These are phyloP conservation scores for Vigna angularis DNA, from an alignment of 306 rosid genomes.

Conservation along the genomic window DNA sequence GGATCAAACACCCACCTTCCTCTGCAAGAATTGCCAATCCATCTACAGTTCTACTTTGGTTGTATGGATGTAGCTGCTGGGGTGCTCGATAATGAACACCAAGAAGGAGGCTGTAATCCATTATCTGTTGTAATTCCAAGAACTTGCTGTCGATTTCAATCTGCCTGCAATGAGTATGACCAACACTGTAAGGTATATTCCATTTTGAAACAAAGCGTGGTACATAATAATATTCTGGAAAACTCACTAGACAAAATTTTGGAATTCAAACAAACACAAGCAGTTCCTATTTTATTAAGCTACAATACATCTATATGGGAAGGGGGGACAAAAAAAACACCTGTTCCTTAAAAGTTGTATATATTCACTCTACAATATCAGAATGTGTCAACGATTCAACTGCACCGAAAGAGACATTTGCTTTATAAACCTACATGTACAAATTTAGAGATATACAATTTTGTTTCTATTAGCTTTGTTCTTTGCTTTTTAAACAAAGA, in stretches of 20 bases:
- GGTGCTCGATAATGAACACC: slow-evolving; percentile 99
- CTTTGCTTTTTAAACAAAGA: background rate
- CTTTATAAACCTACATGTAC: slow-evolving; percentile 22
- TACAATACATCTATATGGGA: background rate
- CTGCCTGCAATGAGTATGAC: slow-evolving; percentile 61
- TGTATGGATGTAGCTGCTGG: slow-evolving; percentile 67
- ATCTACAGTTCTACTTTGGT: slow-evolving; percentile 60
- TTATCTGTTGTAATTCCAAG: slow-evolving; percentile 86
- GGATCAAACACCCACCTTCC: slow-evolving; percentile 71
- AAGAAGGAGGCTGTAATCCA: slow-evolving; percentile 97
- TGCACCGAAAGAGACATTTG: slow-evolving; percentile 24
- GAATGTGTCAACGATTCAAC: slow-evolving; percentile 10
- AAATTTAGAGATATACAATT: slow-evolving; percentile 10
- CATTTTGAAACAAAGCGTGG: slow-evolving; percentile 9
- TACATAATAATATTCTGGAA: slow-evolving; percentile 4
- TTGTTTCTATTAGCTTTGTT: slow-evolving; percentile 10
- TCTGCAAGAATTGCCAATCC: slow-evolving; percentile 89
- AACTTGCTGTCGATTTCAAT: slow-evolving; percentile 91
- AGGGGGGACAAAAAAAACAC: background rate
- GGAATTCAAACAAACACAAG: slow-evolving; percentile 25
- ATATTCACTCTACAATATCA: slow-evolving; percentile 9
- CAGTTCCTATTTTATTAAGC: background rate
- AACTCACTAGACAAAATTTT: slow-evolving; percentile 1
- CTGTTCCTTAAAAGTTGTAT: background rate
- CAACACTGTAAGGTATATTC: background rate